Percentiles rank a stretch among this genome's conserved stretches.
Conservation (phyloP, 2,329 filamentous ascomycete genomes). For the Aureobasidium namibiae region DNA sequence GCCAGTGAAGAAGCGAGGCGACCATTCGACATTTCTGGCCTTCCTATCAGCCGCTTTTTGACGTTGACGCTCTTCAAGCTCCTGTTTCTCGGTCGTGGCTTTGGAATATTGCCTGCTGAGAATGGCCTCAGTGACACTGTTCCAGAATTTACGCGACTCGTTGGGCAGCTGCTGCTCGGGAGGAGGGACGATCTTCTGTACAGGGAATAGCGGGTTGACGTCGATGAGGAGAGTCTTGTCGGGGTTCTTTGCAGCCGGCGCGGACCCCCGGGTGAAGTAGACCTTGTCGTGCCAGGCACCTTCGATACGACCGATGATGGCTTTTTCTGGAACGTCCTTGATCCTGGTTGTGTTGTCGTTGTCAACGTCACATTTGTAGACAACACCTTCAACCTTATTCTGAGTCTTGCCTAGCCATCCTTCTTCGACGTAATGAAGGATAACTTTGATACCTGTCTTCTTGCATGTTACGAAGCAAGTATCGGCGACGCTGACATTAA, state of each 20-base stretch:
- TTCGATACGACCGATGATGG: conserved; percentile 72
- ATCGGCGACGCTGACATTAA: conserved; percentile 86
- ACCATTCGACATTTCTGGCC: conserved; percentile 59
- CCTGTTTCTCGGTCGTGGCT: conserved; percentile 80
- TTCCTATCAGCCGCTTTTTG: conserved; percentile 76
- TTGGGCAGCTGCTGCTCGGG: conserved; percentile 72
- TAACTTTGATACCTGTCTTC: conserved; percentile 84
- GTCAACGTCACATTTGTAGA: conserved; percentile 72
- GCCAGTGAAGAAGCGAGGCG: conserved; percentile 77
- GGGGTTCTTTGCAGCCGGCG: conserved; percentile 38
- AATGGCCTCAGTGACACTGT: conserved; percentile 79
- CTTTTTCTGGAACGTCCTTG: conserved; percentile 77
- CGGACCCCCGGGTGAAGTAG: conserved; percentile 47
- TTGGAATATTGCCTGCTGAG: conserved; percentile 70
- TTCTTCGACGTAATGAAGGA: conserved; percentile 87
- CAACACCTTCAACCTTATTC: conserved; percentile 82
- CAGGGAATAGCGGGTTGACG: conserved; percentile 71
- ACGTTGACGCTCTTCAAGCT: conserved; percentile 84
- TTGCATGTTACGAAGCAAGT: conserved; percentile 80
- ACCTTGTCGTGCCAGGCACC: conserved; percentile 76
- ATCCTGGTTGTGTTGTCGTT: conserved; percentile 74
- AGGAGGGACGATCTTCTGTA: conserved; percentile 72
- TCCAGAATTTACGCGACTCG: conserved; percentile 85
- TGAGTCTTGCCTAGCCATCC: conserved; percentile 88
- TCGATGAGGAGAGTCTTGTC: conserved; percentile 71